Percentiles rank a stretch among this genome's conserved stretches.
phyloP scores from a whole-genome alignment of 257 asterid species.

The Capsicum rhomboideum region DNA sequence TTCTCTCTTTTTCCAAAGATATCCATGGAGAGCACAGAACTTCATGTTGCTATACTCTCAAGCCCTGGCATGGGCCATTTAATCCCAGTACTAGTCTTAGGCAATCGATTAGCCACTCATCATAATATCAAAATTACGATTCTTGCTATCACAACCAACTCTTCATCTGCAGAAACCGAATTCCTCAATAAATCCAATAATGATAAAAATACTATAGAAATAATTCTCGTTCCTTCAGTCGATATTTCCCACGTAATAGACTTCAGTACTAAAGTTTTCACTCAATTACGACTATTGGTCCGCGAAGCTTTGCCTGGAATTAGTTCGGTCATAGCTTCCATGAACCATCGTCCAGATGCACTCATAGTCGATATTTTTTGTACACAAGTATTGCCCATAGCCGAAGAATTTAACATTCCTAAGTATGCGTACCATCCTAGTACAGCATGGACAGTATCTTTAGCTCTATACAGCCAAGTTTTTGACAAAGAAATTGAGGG shows the following conservation, averaged over 20 bases:
- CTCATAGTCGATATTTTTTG: conserved; percentile 12
- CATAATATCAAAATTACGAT: conserved; percentile 6
- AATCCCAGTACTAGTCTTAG: conserved; percentile 11
- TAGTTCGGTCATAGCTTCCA: not conserved
- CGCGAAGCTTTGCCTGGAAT: not conserved
- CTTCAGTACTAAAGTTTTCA: not conserved
- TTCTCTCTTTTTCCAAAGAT: not conserved
- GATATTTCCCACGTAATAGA: not conserved
- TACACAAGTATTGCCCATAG: not conserved
- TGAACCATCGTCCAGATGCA: conserved; percentile 1
- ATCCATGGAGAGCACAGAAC: conserved; percentile 2
- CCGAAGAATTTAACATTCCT: conserved; percentile 5
- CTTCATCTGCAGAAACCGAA: not conserved
- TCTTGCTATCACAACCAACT: conserved; percentile 3
- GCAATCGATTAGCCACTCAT: conserved; percentile 4
- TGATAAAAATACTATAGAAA: not conserved
- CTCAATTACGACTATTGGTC: not conserved
- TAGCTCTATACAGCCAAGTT: conserved; percentile 2
- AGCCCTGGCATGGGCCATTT: conserved; percentile 18
- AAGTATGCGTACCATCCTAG: conserved; percentile 1
- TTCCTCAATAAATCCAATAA: not conserved
- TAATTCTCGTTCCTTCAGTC: not conserved
- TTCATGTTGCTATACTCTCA: conserved; percentile 14
- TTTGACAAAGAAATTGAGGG: conserved; percentile 13
- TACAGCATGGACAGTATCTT: conserved; percentile 6